Evolutionary conservation across 73 alveolate species (phyloP).

Genomic region (Stentor coeruleus): DNA sequence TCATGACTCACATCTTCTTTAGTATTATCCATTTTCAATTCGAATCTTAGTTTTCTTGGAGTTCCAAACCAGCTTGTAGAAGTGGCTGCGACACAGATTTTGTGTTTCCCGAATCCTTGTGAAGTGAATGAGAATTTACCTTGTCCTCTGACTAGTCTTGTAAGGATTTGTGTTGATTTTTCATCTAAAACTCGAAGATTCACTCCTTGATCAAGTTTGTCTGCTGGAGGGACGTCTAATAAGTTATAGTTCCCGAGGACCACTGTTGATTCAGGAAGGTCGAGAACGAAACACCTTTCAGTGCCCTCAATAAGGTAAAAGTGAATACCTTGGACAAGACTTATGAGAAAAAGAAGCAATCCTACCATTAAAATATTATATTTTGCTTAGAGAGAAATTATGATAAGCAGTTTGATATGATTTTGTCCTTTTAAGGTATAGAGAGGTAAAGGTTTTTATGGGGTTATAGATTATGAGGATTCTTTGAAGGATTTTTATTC

Average conservation of each 20-base stretch:
- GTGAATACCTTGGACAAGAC: background rate
- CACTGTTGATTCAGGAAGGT: constrained; percentile 20
- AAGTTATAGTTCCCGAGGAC: constrained; percentile 26
- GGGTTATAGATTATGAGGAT: too few relatives aligned
- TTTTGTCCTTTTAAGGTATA: too few relatives aligned
- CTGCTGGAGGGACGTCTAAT: constrained; percentile 19
- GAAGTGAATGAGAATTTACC: constrained; percentile 30
- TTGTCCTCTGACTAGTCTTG: background rate
- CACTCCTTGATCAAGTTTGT: constrained; percentile 28
- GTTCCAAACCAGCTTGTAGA: constrained; percentile 27
- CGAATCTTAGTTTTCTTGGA: background rate
- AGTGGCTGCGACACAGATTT: constrained; percentile 13
- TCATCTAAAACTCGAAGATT: background rate
- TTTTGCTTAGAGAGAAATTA: too few relatives aligned
- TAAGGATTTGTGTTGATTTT: background rate
- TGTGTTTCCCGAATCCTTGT: constrained; percentile 3
- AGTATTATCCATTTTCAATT: constrained; percentile 1
- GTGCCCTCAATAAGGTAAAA: constrained; percentile 17
- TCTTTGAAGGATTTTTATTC: too few relatives aligned
- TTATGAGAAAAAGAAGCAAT: background rate
- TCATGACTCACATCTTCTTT: constrained; percentile 10
- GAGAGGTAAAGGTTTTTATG: too few relatives aligned
- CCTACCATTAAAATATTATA: background rate
- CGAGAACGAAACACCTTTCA: constrained; percentile 25
- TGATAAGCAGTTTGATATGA: too few relatives aligned